Evolutionary conservation across 352 stramenopile species (phyloP).

Genomic region (Hyaloperonospora brassicae): DNA sequence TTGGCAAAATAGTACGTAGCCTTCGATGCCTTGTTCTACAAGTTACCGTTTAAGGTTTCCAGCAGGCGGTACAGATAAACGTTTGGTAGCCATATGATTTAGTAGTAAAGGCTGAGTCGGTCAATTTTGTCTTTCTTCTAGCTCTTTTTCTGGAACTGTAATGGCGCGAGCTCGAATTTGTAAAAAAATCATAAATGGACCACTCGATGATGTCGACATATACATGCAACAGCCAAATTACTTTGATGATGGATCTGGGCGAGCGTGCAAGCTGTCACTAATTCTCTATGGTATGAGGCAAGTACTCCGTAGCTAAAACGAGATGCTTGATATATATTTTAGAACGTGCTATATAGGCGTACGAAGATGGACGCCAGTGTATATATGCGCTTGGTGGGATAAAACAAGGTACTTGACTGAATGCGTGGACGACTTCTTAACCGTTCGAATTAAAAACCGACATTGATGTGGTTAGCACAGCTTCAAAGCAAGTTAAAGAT

Average conservation of each 20-base stretch:
- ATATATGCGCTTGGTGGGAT: constrained; percentile 1
- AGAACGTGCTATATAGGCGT: background rate
- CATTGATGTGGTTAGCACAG: constrained; percentile 5
- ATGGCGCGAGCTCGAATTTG: constrained; percentile 6
- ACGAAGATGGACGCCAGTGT: constrained; percentile 4
- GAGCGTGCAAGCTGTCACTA: constrained; percentile 3
- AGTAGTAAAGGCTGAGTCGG: constrained; percentile 5
- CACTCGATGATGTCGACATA: constrained; percentile 4
- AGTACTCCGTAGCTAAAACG: background rate
- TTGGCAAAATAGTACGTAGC: no score
- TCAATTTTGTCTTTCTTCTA: constrained; percentile 4
- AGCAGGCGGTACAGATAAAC: no score
- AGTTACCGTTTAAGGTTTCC: no score
- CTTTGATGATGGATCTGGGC: constrained; percentile 3
- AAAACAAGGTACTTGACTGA: constrained; percentile 3
- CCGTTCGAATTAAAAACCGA: constrained; percentile 3
- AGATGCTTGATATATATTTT: constrained; percentile 2
- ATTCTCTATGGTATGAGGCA: constrained; percentile 5
- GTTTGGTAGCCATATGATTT: no score
- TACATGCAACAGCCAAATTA: constrained; percentile 8
- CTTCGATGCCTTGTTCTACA: no score
- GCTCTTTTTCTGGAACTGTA: constrained; percentile 2
- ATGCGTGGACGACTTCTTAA: constrained; percentile 7
- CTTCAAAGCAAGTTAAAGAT: constrained; percentile 9
- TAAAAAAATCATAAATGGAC: constrained; percentile 7